Conservation (phyloP, 1,139 yeast genomes). For the Pichia kudriavzevii region DNA sequence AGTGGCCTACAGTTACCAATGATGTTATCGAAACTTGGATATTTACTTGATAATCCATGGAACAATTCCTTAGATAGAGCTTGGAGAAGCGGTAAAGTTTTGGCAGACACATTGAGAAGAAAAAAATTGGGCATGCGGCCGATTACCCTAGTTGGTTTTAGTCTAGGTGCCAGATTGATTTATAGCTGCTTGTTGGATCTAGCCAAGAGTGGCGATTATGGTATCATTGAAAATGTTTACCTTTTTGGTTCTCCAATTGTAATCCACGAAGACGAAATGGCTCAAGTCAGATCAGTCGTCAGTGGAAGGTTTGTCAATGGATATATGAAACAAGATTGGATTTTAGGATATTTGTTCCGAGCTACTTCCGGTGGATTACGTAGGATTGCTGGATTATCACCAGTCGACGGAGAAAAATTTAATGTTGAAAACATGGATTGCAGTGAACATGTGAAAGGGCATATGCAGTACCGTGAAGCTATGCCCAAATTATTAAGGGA, state of each 20-base stretch:
- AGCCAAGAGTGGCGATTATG: constrained; percentile 80
- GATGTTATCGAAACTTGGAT: constrained; percentile 82
- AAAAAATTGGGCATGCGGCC: constrained; percentile 92
- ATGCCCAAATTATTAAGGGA: constrained; percentile 71
- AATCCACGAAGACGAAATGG: constrained; percentile 68
- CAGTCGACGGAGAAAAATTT: constrained; percentile 38
- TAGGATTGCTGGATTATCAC: constrained; percentile 83
- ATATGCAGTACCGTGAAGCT: constrained; percentile 91
- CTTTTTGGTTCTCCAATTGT: constrained; percentile 88
- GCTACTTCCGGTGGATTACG: constrained; percentile 95
- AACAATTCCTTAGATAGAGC: constrained; percentile 94
- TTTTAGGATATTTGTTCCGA: constrained; percentile 85
- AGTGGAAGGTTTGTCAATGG: constrained; percentile 90
- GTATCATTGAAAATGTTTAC: constrained; percentile 82
- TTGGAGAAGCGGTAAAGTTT: constrained; percentile 87
- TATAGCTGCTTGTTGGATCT: constrained; percentile 84
- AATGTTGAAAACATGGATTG: constrained; percentile 75
- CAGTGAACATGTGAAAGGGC: constrained; percentile 84
- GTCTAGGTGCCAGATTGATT: constrained; percentile 88
- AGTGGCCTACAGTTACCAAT: constrained; percentile 92
- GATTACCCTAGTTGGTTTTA: constrained; percentile 85
- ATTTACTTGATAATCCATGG: constrained; percentile 95
- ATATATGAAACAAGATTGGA: constrained; percentile 91
- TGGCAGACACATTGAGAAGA: constrained; percentile 84
- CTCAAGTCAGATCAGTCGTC: constrained; percentile 77